phyloP scores from a whole-genome alignment of 768 basidiomycete genomes.

The Suillus americanus region DNA sequence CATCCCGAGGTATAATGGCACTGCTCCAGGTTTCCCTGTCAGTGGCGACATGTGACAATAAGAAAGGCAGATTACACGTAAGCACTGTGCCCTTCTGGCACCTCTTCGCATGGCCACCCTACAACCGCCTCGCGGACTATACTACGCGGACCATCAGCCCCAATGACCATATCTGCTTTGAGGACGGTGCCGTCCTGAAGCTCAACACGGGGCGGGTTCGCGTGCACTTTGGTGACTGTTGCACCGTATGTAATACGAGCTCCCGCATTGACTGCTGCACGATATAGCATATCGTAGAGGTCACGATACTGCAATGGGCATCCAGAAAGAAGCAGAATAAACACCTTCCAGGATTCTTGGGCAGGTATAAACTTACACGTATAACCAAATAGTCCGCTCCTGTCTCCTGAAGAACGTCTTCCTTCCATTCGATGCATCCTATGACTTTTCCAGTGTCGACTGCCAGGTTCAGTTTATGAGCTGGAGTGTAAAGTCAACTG shows the following conservation, averaged over 20 bases:
- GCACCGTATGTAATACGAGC: conserved; percentile 50
- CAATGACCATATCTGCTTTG: conserved; percentile 55
- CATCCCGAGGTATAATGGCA: conserved; percentile 41
- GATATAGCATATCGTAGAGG: conserved; percentile 48
- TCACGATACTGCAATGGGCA: conserved; percentile 47
- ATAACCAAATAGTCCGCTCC: conserved; percentile 55
- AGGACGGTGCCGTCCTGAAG: conserved; percentile 46
- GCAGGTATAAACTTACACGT: conserved; percentile 34
- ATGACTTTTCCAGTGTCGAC: conserved; percentile 45
- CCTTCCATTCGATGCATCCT: conserved; percentile 47
- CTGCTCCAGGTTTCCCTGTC: conserved; percentile 24
- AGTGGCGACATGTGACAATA: conserved; percentile 10
- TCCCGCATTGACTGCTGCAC: conserved; percentile 47
- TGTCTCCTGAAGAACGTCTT: conserved; percentile 48
- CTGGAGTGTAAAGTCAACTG: neutral
- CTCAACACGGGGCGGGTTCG: conserved; percentile 33
- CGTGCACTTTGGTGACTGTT: conserved; percentile 34
- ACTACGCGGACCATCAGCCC: conserved; percentile 61
- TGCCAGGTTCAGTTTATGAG: conserved; percentile 20
- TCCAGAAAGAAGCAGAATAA: conserved; percentile 7
- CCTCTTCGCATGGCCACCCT: conserved; percentile 30
- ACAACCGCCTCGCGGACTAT: conserved; percentile 36
- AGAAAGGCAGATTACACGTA: conserved; percentile 39
- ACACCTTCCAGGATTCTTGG: neutral
- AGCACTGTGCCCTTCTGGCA: conserved; percentile 34